phyloP scores from a whole-genome alignment of 495 filamentous ascomycete genomes.

The Letharia lupina region DNA sequence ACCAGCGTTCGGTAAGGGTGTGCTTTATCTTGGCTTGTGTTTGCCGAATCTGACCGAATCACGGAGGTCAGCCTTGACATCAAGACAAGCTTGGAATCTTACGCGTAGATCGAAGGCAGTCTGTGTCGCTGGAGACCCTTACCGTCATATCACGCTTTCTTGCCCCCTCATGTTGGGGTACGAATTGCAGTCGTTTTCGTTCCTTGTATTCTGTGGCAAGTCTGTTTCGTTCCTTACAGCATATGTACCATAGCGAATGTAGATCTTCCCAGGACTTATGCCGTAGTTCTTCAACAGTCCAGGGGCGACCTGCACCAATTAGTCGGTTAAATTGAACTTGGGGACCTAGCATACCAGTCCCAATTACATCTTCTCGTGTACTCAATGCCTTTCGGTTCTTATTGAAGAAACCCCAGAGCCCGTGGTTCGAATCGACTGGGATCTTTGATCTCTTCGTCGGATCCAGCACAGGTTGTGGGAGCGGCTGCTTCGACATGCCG shows the following conservation, averaged over 20 bases:
- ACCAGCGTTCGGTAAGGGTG: constrained; percentile 76
- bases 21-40: constrained; percentile 78
- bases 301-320: constrained; percentile 54
- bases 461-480: constrained; percentile 64
- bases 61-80: constrained; percentile 20
- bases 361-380: constrained; percentile 55
- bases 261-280: constrained; percentile 89
- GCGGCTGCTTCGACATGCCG: constrained; percentile 56
- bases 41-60: constrained; percentile 45
- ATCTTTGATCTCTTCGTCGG: constrained; percentile 41
- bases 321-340: neutral
- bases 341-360: constrained; percentile 42
- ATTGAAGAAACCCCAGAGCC: constrained; percentile 90
- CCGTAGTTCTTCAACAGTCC: constrained; percentile 82
- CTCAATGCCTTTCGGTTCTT: constrained; percentile 51
- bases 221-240: constrained; percentile 83
- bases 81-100: neutral
- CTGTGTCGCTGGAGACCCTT: constrained; percentile 27
- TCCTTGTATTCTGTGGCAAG: constrained; percentile 69
- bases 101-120: neutral
- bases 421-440: constrained; percentile 63
- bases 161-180: constrained; percentile 57
- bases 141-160: constrained; percentile 52
- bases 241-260: constrained; percentile 90
- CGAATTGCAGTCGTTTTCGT: constrained; percentile 51